These are phyloP conservation scores for Solanum paucissectum DNA, from an alignment of 257 asterid species.

Conservation along the genomic window DNA sequence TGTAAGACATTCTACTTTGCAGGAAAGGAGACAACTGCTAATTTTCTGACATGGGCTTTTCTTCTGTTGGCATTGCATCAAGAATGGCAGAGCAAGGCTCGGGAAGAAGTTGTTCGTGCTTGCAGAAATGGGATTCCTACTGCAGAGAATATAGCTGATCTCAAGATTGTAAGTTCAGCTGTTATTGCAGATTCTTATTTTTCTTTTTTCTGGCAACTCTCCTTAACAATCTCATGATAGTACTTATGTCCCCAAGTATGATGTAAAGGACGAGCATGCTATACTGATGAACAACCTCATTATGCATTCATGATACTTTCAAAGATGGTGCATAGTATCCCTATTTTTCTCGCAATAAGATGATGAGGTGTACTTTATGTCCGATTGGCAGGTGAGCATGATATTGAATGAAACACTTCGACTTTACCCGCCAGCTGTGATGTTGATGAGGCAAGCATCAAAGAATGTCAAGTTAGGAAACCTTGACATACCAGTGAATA, in stretches of 20 bases:
- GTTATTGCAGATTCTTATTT: not conserved
- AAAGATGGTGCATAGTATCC: not conserved
- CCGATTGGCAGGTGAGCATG: slow-evolving; percentile 9
- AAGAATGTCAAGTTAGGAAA: slow-evolving; percentile 15
- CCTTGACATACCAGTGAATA: slow-evolving; percentile 15
- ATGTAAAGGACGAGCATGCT: not conserved
- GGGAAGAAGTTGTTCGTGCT: slow-evolving; percentile 16
- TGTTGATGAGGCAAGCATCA: slow-evolving; percentile 7
- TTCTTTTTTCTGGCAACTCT: not conserved
- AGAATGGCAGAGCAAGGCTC: slow-evolving; percentile 29
- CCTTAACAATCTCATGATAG: not conserved
- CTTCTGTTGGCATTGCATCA: slow-evolving; percentile 26
- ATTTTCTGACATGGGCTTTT: slow-evolving; percentile 19
- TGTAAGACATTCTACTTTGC: slow-evolving; percentile 31
- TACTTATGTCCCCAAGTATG: not conserved
- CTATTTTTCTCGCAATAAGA: not conserved
- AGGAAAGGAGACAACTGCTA: slow-evolving; percentile 29
- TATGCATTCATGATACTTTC: not conserved
- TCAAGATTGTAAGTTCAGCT: slow-evolving; percentile 18
- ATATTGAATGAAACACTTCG: slow-evolving; percentile 20
- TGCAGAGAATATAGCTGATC: slow-evolving; percentile 12
- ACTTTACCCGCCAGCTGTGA: slow-evolving; percentile 20
- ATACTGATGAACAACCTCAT: not conserved
- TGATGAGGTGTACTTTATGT: not conserved
- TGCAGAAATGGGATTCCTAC: slow-evolving; percentile 9